Evolutionary conservation across 495 filamentous ascomycete species (phyloP), one percentile per base, ranked within the genome.

Genomic region (Hypomontagnella submonticulosa): DNA sequence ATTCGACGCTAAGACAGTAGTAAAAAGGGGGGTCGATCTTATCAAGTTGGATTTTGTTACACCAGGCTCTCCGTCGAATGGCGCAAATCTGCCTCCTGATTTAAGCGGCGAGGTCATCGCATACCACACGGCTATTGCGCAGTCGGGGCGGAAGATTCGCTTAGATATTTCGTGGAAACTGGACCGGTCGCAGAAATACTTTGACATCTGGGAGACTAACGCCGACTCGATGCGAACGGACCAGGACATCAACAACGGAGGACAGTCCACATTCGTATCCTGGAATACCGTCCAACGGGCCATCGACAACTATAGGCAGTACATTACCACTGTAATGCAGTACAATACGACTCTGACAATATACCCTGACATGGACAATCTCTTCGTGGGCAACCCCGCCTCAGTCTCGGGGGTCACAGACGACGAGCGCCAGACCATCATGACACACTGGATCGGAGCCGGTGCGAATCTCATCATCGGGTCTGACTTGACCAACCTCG

Each of bases 161-260:
- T 61, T 75, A 6, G 69, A 74, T 37, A 56, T 75, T 1, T 75
- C 73, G 23, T 75, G 69, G 66, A 75, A 73, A 46, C 66, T 73
- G 4, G 66, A 64, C 58, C 73, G 73, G 15, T 72, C 63, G 34
- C 59, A 66, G 23, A 38, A 66, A 36, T 73, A 63, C 13, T 54
- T 65, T 8, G 41, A 53, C 13, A 51, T 70, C 52, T 75, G 73
- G 73, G 50, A 60, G 27, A 20, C 37, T 42, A 60, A 61, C 16
- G 71, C 69, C 4, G 73, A 75, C 30, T 65, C 57, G 11, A 73
- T 75, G 69, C 50, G 73, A 16, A 70, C 61, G 0, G 73, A 70
- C 34, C 69, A 70, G 44, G 73, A 75, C 48, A 63, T 75, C 27
- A 67, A 73, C 23, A 74, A 72, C 33, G 50, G 57, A n/a, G 69